These are phyloP conservation scores for Hypericum perforatum DNA, from an alignment of 345 rosid species.

Conservation along the genomic window DNA sequence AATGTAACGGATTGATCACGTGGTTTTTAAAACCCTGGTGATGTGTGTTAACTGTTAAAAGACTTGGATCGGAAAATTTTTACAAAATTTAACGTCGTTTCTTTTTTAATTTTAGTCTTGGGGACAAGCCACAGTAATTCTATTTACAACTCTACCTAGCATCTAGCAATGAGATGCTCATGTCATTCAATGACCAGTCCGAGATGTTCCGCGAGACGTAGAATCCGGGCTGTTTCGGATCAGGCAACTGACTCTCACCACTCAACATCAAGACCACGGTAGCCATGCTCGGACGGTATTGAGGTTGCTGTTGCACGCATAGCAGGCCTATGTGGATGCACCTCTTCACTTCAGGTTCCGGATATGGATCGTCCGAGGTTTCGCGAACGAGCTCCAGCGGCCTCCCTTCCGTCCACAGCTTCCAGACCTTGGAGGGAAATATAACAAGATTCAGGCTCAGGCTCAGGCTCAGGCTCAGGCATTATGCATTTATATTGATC, in stretches of 20 bases:
- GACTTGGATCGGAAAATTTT: too few relatives aligned
- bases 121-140: too few relatives aligned
- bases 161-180: background rate
- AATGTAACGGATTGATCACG: too few relatives aligned
- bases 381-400: background rate
- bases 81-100: too few relatives aligned
- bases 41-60: too few relatives aligned
- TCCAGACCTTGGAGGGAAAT: background rate
- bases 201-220: background rate
- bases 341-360: background rate
- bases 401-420: background rate
- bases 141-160: background rate
- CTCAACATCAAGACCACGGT: conserved; percentile 1
- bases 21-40: too few relatives aligned
- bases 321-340: conserved; percentile 1
- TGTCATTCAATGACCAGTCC: background rate
- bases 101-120: too few relatives aligned
- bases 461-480: too few relatives aligned
- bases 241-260: background rate
- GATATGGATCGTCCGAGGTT: background rate
- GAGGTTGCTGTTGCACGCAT: conserved; percentile 3
- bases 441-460: background rate
- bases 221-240: conserved; percentile 1
- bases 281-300: conserved; percentile 1
- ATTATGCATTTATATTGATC: background rate